A percentile compares a stretch with the other conserved stretches of the same genome.
Conservation (phyloP, 2,329 filamentous ascomycete genomes). For the Plenodomus biglobosus region DNA sequence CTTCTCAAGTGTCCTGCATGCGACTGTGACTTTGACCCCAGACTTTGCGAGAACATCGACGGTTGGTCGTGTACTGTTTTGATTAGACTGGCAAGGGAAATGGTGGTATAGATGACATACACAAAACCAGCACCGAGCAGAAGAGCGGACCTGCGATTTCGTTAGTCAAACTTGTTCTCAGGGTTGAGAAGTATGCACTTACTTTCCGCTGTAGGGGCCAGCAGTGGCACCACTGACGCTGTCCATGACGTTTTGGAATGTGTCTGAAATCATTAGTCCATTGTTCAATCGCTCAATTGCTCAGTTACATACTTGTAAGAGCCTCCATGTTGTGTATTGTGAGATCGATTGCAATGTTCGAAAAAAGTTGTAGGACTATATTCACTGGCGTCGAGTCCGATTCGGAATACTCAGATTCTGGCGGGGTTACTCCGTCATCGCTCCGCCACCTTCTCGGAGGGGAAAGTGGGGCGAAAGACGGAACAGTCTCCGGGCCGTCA, state of each 20-base stretch:
- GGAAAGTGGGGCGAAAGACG: conserved; percentile 15
- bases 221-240: conserved; percentile 22
- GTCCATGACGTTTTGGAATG: conserved; percentile 37
- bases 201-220: conserved; percentile 38
- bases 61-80: conserved; percentile 54
- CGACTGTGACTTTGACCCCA: conserved; percentile 62
- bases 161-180: conserved; percentile 14
- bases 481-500: not conserved
- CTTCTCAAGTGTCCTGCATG: conserved; percentile 77
- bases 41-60: conserved; percentile 60
- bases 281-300: not conserved
- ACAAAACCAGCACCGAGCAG: conserved; percentile 46
- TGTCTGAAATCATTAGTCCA: conserved; percentile 28
- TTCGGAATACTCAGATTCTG: conserved; percentile 31
- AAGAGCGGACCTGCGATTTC: conserved; percentile 35
- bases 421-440: conserved; percentile 40
- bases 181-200: conserved; percentile 15
- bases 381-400: conserved; percentile 31
- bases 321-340: conserved; percentile 40
- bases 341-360: conserved; percentile 7
- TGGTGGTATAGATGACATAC: conserved; percentile 18
- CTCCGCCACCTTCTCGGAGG: conserved; percentile 26
- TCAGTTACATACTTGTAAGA: conserved; percentile 32
- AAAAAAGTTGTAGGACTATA: conserved; percentile 28
- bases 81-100: conserved; percentile 11